Percentiles rank a stretch among this genome's conserved stretches.
Evolutionary conservation across 108 stramenopile species (phyloP).

Genomic region (Licmophora abbreviata): DNA sequence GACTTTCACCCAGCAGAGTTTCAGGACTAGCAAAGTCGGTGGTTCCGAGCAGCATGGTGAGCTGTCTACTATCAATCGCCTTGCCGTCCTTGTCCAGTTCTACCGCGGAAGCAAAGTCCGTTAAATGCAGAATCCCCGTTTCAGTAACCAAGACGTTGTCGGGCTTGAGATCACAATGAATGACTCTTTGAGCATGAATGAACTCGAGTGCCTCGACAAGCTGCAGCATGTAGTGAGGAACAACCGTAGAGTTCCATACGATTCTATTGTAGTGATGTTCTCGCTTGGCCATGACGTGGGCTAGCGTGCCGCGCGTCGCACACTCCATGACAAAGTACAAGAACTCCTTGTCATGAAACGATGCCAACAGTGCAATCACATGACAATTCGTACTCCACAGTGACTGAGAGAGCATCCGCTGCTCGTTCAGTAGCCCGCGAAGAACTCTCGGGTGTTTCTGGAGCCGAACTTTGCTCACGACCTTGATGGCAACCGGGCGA

Average conservation of each 20-base stretch:
- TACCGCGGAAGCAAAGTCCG: conserved; percentile 66
- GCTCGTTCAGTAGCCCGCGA: conserved; percentile 9
- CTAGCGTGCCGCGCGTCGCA: conserved; percentile 7
- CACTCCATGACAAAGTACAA: conserved; percentile 28
- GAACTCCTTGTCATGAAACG: conserved; percentile 28
- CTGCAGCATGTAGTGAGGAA: conserved; percentile 12
- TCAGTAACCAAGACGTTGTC: conserved; percentile 39
- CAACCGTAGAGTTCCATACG: neutral
- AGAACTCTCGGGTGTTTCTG: conserved; percentile 8
- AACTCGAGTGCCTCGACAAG: conserved; percentile 23
- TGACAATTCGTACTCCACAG: neutral
- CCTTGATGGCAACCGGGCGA: conserved; percentile 23
- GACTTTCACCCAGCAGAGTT: conserved; percentile 3
- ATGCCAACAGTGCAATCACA: conserved; percentile 18
- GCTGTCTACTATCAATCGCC: neutral
- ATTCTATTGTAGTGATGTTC: neutral
- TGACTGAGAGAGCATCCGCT: conserved; percentile 8
- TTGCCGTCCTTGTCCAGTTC: neutral
- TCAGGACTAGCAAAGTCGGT: conserved; percentile 23
- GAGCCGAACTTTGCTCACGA: conserved; percentile 15
- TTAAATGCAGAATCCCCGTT: conserved; percentile 40
- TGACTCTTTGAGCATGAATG: conserved; percentile 29
- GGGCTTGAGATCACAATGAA: conserved; percentile 49
- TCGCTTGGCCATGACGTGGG: conserved; percentile 3
- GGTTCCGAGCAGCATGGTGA: conserved; percentile 10